A percentile compares a stretch with the other conserved stretches of the same genome.
These are phyloP conservation scores for Parascedosporium putredinis DNA, from an alignment of 2,329 filamentous ascomycete genomes.

Conservation along the genomic window DNA sequence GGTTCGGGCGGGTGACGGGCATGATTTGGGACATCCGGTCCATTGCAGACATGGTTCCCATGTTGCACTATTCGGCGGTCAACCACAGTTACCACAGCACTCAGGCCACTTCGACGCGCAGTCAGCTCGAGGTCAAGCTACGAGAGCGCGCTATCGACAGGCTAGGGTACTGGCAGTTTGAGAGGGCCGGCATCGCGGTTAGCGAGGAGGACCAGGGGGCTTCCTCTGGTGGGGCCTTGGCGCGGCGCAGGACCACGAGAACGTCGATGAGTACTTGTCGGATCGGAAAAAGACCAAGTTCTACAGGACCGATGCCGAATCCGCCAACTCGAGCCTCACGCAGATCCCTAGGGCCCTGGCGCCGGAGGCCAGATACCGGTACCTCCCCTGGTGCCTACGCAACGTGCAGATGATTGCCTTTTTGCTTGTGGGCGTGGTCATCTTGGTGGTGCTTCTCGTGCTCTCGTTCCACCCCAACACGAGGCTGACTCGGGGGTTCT, in stretches of 20 bases:
- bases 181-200: not conserved
- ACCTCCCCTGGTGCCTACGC: conserved; percentile 68
- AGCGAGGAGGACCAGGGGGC: conserved; percentile 50
- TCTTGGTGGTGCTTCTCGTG: conserved; percentile 62
- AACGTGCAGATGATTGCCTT: conserved; percentile 56
- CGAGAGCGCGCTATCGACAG: conserved; percentile 52
- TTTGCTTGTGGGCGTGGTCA: conserved; percentile 45
- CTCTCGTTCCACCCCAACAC: conserved; percentile 67
- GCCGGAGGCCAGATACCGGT: conserved; percentile 35
- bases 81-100: conserved; percentile 61
- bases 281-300: conserved; percentile 2
- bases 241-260: conserved; percentile 16
- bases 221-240: conserved; percentile 74
- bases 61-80: conserved; percentile 73
- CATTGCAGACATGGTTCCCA: conserved; percentile 67
- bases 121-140: conserved; percentile 42
- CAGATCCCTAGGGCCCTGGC: conserved; percentile 6
- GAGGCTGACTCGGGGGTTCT: conserved; percentile 59
- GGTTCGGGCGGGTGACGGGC: conserved; percentile 57
- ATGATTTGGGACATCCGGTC: conserved; percentile 78
- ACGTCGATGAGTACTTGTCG: not conserved
- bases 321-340: not conserved
- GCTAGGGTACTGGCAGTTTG: conserved; percentile 70
- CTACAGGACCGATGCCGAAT: not conserved
- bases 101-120: conserved; percentile 45